phyloP scores from a whole-genome alignment of 2,329 filamentous ascomycete species.

The Cryphonectria japonica region DNA sequence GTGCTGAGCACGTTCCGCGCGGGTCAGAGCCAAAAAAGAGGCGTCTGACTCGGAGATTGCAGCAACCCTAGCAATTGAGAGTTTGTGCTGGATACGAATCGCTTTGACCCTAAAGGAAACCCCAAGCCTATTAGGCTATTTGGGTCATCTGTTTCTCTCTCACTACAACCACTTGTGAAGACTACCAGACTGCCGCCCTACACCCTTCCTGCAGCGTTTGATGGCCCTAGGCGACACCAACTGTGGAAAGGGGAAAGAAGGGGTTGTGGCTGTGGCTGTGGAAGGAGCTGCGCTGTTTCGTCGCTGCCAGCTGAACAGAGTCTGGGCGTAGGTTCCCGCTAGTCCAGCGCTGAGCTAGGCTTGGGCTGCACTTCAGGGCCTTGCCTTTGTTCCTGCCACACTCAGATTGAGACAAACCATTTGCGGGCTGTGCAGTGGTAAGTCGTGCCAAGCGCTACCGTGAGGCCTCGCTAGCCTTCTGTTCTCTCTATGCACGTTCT shows the following conservation, averaged over 20 bases:
- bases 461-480: background rate
- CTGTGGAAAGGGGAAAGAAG: background rate
- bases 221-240: background rate
- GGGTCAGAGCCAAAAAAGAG: background rate
- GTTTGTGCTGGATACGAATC: background rate
- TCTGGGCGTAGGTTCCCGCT: background rate
- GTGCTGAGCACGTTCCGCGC: background rate
- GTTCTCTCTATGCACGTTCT: background rate
- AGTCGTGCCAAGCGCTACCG: background rate
- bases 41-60: constrained; percentile 1
- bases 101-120: background rate
- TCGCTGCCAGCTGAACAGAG: background rate
- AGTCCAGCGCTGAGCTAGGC: background rate
- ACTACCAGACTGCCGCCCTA: background rate
- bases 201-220: background rate
- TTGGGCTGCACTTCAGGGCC: too few species aligned
- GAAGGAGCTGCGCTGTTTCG: background rate
- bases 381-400: background rate
- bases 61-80: background rate
- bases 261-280: background rate
- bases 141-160: background rate
- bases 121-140: background rate
- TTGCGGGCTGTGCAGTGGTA: background rate
- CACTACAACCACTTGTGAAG: too few species aligned
- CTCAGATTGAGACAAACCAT: background rate